These are phyloP conservation scores for Helicocarpus griseus DNA, from an alignment of 2,329 filamentous ascomycete genomes.

Conservation along the genomic window DNA sequence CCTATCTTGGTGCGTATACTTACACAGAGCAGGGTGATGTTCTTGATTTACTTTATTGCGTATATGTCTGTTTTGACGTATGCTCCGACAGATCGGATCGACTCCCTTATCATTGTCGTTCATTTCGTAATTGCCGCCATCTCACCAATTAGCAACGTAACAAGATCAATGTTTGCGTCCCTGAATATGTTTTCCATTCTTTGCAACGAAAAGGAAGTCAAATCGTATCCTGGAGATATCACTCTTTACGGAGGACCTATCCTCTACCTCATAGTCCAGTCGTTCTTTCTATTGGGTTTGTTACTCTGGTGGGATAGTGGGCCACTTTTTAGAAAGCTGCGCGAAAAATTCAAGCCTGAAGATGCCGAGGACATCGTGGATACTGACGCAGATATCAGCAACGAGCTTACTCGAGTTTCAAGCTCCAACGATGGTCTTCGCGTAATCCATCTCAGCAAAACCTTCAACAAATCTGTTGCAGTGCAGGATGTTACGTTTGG, in stretches of 20 bases:
- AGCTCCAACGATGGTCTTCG: conserved; percentile 58
- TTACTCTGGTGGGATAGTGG: conserved; percentile 76
- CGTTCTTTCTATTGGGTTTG: conserved; percentile 57
- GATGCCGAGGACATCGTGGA: conserved; percentile 30
- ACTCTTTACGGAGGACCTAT: conserved; percentile 75
- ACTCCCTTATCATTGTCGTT: conserved; percentile 55
- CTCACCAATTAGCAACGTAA: conserved; percentile 66
- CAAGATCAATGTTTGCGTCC: conserved; percentile 63
- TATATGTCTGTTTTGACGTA: conserved; percentile 68
- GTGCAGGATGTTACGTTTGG: conserved; percentile 86
- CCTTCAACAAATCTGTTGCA: conserved; percentile 64
- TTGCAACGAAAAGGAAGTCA: conserved; percentile 55
- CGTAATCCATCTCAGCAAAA: conserved; percentile 72
- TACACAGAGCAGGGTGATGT: conserved; percentile 42
- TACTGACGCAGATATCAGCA: conserved; percentile 51
- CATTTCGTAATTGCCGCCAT: conserved; percentile 67
- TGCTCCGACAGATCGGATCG: conserved; percentile 58
- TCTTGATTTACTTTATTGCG: conserved; percentile 61
- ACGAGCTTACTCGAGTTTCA: conserved; percentile 56
- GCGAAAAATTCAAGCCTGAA: conserved; percentile 34
- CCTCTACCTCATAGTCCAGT: conserved; percentile 68
- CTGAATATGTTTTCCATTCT: conserved; percentile 77
- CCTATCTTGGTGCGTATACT: conserved; percentile 5
- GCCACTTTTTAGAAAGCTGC: conserved; percentile 48
- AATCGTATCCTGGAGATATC: conserved; percentile 60